These are phyloP conservation scores for Saturnispora zaruensis DNA, from an alignment of 805 yeast species.

Conservation along the genomic window DNA sequence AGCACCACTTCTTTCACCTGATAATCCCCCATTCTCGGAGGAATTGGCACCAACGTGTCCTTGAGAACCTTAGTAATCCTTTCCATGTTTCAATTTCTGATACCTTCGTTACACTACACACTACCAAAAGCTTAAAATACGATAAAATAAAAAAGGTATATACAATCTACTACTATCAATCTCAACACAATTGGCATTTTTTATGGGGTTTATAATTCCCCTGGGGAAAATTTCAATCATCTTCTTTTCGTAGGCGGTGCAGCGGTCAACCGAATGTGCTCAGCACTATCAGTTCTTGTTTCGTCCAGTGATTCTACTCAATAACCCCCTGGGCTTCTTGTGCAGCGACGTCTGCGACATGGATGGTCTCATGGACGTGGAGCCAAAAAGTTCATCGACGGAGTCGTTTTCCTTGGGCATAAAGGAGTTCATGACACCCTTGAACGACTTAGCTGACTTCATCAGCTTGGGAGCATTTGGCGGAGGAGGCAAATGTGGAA, in stretches of 20 bases:
- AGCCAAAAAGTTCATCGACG: not conserved
- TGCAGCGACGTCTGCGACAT: not conserved
- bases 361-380: not conserved
- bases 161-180: not conserved
- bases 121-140: not conserved
- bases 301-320: slow-evolving; percentile 3
- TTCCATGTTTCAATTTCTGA: not conserved
- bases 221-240: not conserved
- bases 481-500: not conserved
- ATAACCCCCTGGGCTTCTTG: slow-evolving; percentile 1
- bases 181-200: not conserved
- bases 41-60: slow-evolving; percentile 16
- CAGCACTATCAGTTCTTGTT: not conserved
- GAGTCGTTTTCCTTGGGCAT: not conserved
- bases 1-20: slow-evolving; percentile 5
- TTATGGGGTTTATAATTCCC: not conserved
- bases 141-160: not conserved
- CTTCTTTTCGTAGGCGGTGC: not conserved
- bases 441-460: not conserved
- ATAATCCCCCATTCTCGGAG: slow-evolving; percentile 2
- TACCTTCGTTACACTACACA: not conserved
- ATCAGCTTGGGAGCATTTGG: not conserved
- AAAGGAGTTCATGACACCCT: not conserved
- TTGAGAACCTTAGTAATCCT: slow-evolving; percentile 4
- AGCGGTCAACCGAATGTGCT: not conserved